Evolutionary conservation across 331 rosid genomes (phyloP).

Genomic region (Quercus tomentella): DNA sequence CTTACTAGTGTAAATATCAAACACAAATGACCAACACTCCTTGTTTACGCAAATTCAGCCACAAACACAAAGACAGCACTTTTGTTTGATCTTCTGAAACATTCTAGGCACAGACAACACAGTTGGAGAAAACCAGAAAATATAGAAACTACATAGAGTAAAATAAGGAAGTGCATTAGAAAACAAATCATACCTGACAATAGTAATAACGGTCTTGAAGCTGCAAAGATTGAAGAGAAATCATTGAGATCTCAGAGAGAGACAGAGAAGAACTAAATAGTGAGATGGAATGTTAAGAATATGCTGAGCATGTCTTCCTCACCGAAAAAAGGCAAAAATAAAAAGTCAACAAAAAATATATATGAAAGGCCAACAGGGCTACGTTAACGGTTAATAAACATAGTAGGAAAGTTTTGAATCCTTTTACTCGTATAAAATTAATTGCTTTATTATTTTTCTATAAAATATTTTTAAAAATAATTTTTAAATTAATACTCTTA

Average conservation of each 20-base stretch:
- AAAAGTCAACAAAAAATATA: no score
- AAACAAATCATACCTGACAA: not conserved
- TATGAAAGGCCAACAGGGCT: no score
- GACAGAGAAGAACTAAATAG: not conserved
- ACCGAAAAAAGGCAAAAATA: no score
- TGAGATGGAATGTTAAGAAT: not conserved
- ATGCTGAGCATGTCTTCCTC: not conserved
- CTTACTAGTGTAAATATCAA: not conserved
- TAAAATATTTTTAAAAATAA: no score
- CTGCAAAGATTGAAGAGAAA: not conserved
- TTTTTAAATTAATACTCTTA: accelerated
- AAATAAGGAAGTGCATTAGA: not conserved
- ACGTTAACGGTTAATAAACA: no score
- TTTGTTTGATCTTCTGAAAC: not conserved
- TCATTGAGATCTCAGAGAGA: not conserved
- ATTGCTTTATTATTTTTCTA: no score
- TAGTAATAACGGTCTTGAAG: not conserved
- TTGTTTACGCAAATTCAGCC: not conserved
- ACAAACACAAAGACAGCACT: not conserved
- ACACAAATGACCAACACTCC: not conserved
- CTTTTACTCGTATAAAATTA: no score
- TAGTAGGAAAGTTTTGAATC: no score
- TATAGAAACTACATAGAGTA: not conserved
- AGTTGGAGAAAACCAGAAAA: not conserved
- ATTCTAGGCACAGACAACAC: no score